phyloP scores from a whole-genome alignment of 345 rosid species.

The Hibiscus syriacus region DNA sequence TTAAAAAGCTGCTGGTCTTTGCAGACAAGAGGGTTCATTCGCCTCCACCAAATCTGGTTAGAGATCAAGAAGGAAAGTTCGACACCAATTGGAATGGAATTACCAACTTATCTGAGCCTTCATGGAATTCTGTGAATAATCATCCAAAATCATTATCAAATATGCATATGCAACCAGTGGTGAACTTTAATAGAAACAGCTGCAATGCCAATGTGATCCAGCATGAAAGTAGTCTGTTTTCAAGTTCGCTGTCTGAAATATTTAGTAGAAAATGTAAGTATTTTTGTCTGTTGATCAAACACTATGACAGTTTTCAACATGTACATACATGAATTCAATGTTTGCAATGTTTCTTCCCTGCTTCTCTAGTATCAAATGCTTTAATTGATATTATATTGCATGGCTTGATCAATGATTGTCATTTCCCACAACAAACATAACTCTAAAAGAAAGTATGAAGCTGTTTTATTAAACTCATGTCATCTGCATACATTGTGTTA shows the following conservation, averaged over 20 bases:
- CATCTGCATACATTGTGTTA: not conserved
- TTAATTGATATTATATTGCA: not conserved
- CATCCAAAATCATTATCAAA: conserved; percentile 36
- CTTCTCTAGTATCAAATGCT: not conserved
- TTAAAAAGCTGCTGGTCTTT: not conserved
- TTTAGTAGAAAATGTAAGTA: conserved; percentile 61
- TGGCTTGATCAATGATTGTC: not conserved
- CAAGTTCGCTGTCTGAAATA: conserved; percentile 81
- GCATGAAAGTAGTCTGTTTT: conserved; percentile 84
- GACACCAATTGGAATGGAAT: conserved; percentile 27
- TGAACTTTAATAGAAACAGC: conserved; percentile 28
- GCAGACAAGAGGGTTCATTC: conserved; percentile 26
- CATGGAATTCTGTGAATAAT: conserved; percentile 32
- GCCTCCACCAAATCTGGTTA: conserved; percentile 22
- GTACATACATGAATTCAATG: not conserved
- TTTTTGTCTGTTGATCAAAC: conserved; percentile 4
- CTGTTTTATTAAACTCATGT: not conserved
- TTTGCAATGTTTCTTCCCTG: not conserved
- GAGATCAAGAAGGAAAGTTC: conserved; percentile 24
- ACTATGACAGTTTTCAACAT: not conserved
- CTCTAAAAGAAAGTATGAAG: not conserved
- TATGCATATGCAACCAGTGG: conserved; percentile 24
- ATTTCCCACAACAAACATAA: not conserved
- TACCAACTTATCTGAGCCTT: conserved; percentile 32
- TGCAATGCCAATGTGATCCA: conserved; percentile 30